Base-by-base conservation (phyloP, 306 rosid genomes). In the Malus fusca region DNA sequence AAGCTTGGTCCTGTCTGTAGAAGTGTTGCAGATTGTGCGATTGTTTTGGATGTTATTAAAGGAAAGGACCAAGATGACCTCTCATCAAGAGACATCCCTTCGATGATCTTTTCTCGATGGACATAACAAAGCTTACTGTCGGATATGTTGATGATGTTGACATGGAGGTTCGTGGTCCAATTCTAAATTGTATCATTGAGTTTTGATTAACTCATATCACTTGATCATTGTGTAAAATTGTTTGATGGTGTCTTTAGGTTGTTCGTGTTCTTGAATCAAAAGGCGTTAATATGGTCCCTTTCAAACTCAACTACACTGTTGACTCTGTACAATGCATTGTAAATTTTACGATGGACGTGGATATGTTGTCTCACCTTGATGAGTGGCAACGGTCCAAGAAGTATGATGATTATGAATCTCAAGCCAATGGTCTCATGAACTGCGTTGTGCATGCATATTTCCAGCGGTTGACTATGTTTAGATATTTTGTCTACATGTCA, bases 1-100 rank as follows among this genome's bases (percentile, higher is more conserved):
- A 93, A 89, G 80, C 88, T 91, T 68, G 97, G 97, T 66, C 97
- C 90, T 64, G 82, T 93, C 67, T 93, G 93, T 80, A 87, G 96
- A 85, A 85, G 83, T 26, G 97, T 85, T 12, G 53, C 71, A 58
- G 98, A 93, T 84, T 93, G 92, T 77, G 86, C 93, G 35, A 69
- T 87, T 74, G 75, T 91, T 84, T 69, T 93, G 26, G 92, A 93
- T 78, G 62, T 67, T 59, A 79, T 93, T 17, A 85, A 92, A 55
- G 98, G 97, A 77, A 91, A 78, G 71, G 98, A 93, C 53, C 91
- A 84, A 0, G 75, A 87, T 70, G 92, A 93, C 69, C 83, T 59
- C 76, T 88, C 97, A 6, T 93, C 92, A 22, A 87, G 82, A 82
- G 84, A 89, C 67, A 82, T 72, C 84, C 61, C 75, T 59, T 91